phyloP scores from a whole-genome alignment of 306 rosid genomes.

The Castanospermum australe region DNA sequence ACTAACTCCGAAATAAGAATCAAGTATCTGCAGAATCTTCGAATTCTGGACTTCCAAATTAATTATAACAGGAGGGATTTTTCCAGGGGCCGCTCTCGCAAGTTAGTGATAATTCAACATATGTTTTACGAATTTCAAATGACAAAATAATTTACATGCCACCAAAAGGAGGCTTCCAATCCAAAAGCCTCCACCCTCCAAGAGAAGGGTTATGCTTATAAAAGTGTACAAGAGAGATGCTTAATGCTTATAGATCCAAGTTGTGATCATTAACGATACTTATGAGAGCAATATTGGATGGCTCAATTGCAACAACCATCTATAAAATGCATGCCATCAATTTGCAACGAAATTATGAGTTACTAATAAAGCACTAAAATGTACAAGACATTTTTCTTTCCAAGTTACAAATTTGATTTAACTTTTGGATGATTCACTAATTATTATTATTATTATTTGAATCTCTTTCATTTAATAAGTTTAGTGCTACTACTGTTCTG shows the following conservation, averaged over 20 bases:
- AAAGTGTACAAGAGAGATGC: background rate
- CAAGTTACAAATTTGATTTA: background rate
- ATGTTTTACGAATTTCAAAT: background rate
- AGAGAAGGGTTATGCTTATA: conserved; percentile 17
- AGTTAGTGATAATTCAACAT: too few species aligned
- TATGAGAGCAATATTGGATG: background rate
- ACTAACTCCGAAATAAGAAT: too few species aligned
- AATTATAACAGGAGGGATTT: too few species aligned
- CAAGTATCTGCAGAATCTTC: too few species aligned
- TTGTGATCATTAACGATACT: background rate
- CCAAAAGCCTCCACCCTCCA: background rate
- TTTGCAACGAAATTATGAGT: background rate
- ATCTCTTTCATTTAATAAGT: background rate
- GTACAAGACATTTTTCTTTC: background rate
- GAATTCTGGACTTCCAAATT: too few species aligned
- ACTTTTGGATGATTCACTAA: background rate
- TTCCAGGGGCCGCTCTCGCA: too few species aligned
- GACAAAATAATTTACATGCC: background rate
- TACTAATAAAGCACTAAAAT: background rate
- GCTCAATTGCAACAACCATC: background rate
- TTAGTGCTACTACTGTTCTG: background rate
- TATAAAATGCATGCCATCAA: background rate
- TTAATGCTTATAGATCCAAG: background rate
- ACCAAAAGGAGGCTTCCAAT: background rate
- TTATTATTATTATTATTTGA: conserved; percentile 9